A percentile compares a stretch with the other conserved stretches of the same genome.
Conservation (phyloP, 2,329 filamentous ascomycete genomes). For the Talaromyces marneffei region DNA sequence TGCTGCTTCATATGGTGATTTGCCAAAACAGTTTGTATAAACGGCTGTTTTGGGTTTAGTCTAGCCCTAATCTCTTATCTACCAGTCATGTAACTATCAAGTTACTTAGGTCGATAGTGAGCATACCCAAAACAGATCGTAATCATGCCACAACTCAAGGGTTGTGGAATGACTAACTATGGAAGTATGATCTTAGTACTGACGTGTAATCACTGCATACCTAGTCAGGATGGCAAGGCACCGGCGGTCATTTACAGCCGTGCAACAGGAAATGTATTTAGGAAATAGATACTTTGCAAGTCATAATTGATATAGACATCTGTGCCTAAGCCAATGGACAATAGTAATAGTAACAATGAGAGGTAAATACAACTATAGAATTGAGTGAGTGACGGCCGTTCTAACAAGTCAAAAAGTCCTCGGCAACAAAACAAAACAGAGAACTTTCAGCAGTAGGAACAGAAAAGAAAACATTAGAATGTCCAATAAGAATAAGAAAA, state of each 20-base stretch:
- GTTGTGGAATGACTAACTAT: too few relatives aligned
- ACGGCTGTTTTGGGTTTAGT: not conserved
- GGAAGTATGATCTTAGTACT: not conserved
- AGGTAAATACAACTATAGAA: slow-evolving; percentile 9
- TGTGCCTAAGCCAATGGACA: not conserved
- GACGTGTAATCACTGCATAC: not conserved
- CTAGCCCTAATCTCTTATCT: not conserved
- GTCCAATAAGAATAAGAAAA: slow-evolving; percentile 1
- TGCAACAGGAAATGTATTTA: not conserved
- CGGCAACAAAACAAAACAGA: not conserved
- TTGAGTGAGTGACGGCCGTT: slow-evolving; percentile 14
- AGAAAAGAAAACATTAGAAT: not conserved
- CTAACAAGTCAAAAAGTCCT: slow-evolving; percentile 4
- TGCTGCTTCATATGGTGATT: not conserved
- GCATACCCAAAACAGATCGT: too few relatives aligned
- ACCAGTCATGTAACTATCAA: too few relatives aligned
- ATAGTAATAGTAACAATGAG: not conserved
- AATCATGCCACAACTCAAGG: too few relatives aligned
- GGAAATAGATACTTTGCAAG: not conserved
- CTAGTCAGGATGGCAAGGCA: not conserved
- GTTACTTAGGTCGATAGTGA: too few relatives aligned
- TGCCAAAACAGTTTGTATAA: not conserved
- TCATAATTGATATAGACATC: not conserved
- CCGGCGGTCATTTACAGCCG: not conserved
- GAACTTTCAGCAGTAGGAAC: not conserved